Conservation (phyloP, 495 filamentous ascomycete species). For the Aspergillus nanangensis region DNA sequence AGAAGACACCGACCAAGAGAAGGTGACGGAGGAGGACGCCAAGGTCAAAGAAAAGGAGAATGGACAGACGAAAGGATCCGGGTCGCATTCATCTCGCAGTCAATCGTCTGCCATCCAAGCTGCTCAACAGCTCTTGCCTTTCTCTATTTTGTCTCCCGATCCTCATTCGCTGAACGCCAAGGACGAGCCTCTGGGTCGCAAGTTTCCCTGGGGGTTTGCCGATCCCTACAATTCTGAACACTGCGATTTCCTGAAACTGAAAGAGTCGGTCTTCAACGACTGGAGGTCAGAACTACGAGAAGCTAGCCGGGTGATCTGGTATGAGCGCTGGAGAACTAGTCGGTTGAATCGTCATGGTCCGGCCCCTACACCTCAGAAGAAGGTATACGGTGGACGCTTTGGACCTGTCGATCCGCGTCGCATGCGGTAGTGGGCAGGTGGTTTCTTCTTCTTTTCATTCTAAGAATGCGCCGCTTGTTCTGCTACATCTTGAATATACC, state of each 20-base stretch:
- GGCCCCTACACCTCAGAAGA: conserved; percentile 17
- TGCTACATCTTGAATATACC: too few relatives aligned
- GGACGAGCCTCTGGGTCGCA: conserved; percentile 61
- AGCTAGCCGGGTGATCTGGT: conserved; percentile 89
- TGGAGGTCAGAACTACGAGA: conserved; percentile 91
- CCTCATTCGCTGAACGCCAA: conserved; percentile 69
- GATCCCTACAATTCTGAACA: conserved; percentile 86
- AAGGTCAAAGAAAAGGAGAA: conserved; percentile 16
- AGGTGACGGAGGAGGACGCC: conserved; percentile 14
- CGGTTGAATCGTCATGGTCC: conserved; percentile 48
- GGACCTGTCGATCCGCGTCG: conserved; percentile 29
- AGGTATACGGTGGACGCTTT: conserved; percentile 25
- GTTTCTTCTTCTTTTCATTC: neutral
- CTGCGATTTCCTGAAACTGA: conserved; percentile 90
- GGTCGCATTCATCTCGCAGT: conserved; percentile 26
- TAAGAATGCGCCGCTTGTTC: neutral
- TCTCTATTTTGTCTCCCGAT: conserved; percentile 93
- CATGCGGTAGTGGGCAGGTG: conserved; percentile 20
- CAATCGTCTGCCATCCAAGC: conserved; percentile 19
- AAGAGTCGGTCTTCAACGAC: conserved; percentile 87
- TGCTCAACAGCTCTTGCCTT: conserved; percentile 55
- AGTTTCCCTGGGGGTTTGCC: conserved; percentile 95
- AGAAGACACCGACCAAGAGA: conserved; percentile 16
- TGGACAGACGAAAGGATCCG: conserved; percentile 30
- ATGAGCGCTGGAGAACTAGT: conserved; percentile 90